Conservation (phyloP, 202 grass and related monocot genomes). For the Musa balbisiana region DNA sequence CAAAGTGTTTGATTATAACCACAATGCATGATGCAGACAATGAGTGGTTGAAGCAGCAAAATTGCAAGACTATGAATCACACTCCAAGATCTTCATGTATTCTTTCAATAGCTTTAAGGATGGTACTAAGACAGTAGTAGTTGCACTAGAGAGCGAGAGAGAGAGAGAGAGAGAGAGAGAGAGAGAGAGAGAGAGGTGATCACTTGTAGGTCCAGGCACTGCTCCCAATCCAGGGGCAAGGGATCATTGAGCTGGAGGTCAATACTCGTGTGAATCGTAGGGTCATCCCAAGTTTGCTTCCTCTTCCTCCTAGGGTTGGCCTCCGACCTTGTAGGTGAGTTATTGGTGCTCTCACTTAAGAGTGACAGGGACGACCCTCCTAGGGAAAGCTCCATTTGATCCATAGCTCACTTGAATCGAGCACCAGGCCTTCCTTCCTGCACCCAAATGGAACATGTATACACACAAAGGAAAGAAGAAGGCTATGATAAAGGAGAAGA, state of each 20-base stretch:
- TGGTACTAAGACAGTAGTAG: background rate
- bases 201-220: constrained; percentile 84
- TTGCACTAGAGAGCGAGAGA: background rate
- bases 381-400: constrained; percentile 57
- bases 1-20: too few species aligned
- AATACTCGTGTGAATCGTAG: constrained; percentile 33
- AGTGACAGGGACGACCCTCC: constrained; percentile 30
- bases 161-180: background rate
- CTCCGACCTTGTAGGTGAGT: constrained; percentile 61
- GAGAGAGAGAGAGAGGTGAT: constrained; percentile 13
- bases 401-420: constrained; percentile 28
- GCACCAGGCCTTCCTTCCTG: constrained; percentile 23
- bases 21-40: too few species aligned
- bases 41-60: too few species aligned
- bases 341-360: constrained; percentile 25
- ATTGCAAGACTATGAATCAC: too few species aligned
- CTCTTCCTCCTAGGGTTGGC: constrained; percentile 59
- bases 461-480: background rate
- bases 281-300: constrained; percentile 52
- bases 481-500: background rate
- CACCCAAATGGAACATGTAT: background rate
- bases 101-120: background rate
- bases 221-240: constrained; percentile 86
- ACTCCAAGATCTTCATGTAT: background rate
- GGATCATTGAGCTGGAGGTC: constrained; percentile 78